Conservation (phyloP, 306 rosid genomes). For the Myrica gale region DNA sequence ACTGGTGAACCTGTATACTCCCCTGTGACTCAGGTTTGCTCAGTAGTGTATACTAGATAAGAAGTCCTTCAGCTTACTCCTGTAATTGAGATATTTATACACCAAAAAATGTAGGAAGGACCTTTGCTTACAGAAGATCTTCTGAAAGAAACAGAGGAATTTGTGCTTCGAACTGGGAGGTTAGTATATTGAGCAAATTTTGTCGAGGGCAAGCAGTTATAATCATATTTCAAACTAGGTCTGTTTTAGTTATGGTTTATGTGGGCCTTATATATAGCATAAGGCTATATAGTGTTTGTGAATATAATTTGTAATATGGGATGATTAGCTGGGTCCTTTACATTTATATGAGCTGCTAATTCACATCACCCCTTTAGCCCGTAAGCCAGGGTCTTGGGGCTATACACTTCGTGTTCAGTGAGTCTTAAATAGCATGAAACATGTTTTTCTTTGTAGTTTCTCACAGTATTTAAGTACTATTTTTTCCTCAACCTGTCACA, state of each 20-base stretch:
- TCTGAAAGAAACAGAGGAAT: conserved; percentile 92
- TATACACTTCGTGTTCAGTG: background rate
- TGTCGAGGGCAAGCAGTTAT: conserved; percentile 20
- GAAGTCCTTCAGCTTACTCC: conserved; percentile 17
- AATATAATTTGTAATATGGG: background rate
- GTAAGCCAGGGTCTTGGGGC: background rate
- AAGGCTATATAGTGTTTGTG: background rate
- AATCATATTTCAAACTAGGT: conserved; percentile 23
- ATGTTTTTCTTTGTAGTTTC: background rate
- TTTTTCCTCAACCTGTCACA: background rate
- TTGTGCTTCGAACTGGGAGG: conserved; percentile 99
- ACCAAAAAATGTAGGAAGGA: conserved; percentile 65
- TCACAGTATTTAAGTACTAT: background rate
- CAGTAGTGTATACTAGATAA: conserved; percentile 27
- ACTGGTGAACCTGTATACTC: conserved; percentile 92
- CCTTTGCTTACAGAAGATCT: conserved; percentile 97
- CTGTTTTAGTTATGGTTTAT: background rate
- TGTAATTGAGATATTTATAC: conserved; percentile 27
- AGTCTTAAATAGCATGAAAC: conserved; percentile 1
- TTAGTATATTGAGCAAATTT: conserved; percentile 35
- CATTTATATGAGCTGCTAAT: background rate
- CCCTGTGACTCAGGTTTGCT: conserved; percentile 85
- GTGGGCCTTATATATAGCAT: background rate
- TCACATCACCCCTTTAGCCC: background rate
- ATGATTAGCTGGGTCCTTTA: background rate